phyloP scores from a whole-genome alignment of 768 basidiomycete species.

The Serendipita sp. region DNA sequence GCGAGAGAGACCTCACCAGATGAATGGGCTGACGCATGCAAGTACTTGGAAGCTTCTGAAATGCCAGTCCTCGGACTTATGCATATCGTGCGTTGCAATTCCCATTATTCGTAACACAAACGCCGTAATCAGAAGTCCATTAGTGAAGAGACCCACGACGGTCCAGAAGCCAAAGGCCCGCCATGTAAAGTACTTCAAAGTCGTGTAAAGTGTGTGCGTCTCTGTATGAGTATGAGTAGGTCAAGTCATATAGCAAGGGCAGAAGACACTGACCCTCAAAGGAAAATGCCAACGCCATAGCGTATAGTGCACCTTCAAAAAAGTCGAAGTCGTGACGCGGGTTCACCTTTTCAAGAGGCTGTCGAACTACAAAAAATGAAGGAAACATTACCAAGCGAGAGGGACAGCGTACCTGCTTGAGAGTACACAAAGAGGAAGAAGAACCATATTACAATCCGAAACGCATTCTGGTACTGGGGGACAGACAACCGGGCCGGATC shows the following conservation, averaged over 20 bases:
- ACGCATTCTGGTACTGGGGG: slow-evolving; percentile 68
- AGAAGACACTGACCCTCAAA: slow-evolving; percentile 47
- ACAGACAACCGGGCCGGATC: slow-evolving; percentile 66
- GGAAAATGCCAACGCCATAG: slow-evolving; percentile 58
- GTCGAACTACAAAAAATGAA: slow-evolving; percentile 33
- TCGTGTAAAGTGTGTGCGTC: slow-evolving; percentile 48
- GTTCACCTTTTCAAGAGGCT: slow-evolving; percentile 58
- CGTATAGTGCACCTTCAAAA: slow-evolving; percentile 70
- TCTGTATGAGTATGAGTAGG: slow-evolving; percentile 21
- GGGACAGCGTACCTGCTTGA: slow-evolving; percentile 44
- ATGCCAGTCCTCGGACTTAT: slow-evolving; percentile 22
- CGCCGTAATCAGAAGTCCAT: slow-evolving; percentile 52
- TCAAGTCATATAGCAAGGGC: not conserved
- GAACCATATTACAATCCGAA: slow-evolving; percentile 62
- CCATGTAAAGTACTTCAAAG: slow-evolving; percentile 60
- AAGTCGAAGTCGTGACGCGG: slow-evolving; percentile 42
- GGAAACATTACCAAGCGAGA: not conserved
- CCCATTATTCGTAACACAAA: slow-evolving; percentile 58
- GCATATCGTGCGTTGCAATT: slow-evolving; percentile 24
- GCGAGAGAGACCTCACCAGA: slow-evolving; percentile 42
- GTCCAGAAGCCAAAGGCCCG: slow-evolving; percentile 75
- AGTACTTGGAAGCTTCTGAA: slow-evolving; percentile 74
- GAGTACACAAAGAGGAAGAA: slow-evolving; percentile 68
- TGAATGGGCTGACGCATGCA: slow-evolving; percentile 73
- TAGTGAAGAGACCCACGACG: slow-evolving; percentile 49